These are phyloP conservation scores for Aspergillus pseudoglaucus DNA, from an alignment of 2,329 filamentous ascomycete genomes.

Conservation along the genomic window DNA sequence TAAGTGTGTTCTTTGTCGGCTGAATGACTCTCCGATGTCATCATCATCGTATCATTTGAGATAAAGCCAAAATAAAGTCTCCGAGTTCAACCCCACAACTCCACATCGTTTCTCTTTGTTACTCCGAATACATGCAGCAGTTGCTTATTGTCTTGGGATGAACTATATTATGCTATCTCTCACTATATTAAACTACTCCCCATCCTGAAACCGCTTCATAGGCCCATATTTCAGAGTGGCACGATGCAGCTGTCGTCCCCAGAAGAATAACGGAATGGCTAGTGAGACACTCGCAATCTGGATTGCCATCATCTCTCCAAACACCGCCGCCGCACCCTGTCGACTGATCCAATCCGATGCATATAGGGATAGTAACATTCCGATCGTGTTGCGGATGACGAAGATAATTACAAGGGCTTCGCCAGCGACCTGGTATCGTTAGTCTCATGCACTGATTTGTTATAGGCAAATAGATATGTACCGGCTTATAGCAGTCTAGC, in stretches of 20 bases:
- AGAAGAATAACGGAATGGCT: slow-evolving; percentile 17
- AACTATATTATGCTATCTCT: background rate
- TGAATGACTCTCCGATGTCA: too few species aligned
- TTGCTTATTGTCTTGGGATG: background rate
- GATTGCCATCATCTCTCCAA: slow-evolving; percentile 22
- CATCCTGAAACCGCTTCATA: slow-evolving; percentile 15
- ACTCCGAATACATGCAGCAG: background rate
- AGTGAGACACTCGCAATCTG: slow-evolving; percentile 15
- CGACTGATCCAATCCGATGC: slow-evolving; percentile 17
- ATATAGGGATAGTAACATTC: slow-evolving; percentile 20
- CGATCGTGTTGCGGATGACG: slow-evolving; percentile 22
- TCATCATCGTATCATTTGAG: too few species aligned
- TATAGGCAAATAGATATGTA: slow-evolving; percentile 3
- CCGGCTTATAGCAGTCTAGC: slow-evolving; percentile 19
- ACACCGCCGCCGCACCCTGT: slow-evolving; percentile 16
- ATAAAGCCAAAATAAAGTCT: too few species aligned
- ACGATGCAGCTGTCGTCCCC: slow-evolving; percentile 11
- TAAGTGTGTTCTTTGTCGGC: too few species aligned
- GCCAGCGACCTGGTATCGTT: slow-evolving; percentile 14
- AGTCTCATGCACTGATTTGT: background rate
- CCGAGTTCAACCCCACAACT: too few species aligned
- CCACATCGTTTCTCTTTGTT: too few species aligned
- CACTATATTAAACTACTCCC: background rate
- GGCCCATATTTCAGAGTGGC: slow-evolving; percentile 18
- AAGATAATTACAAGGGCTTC: slow-evolving; percentile 23